Evolutionary conservation across 495 filamentous ascomycete genomes (phyloP), one percentile per base, ranked within the genome.

Genomic region (Recurvomyces mirabilis): DNA sequence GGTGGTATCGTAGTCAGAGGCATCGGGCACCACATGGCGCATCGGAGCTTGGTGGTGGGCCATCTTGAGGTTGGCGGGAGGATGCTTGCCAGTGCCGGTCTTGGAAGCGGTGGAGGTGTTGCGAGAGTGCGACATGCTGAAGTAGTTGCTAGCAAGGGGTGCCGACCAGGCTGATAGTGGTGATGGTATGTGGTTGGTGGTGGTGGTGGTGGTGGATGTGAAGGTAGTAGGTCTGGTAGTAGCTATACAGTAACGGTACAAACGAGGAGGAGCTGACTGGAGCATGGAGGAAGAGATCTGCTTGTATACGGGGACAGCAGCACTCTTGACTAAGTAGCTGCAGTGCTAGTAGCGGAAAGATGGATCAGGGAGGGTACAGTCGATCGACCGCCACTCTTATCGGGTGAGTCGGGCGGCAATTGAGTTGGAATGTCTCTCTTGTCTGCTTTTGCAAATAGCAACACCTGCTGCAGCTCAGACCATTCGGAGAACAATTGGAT

Each of bases 1-100:
- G 45, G 78, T 70, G 30, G 79, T 82, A 58, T 82, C 79, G 67
- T 52, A 66, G 46, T 66, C 63, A 36, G 60, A 55, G 43, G 43
- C 30, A 4, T 19, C 19, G 25, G 49, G 51, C 25, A 43, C 24
- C 38, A 43, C 23, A 38, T 47, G 36, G 10, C 28, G 24, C n/a
- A 18, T 1, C 12, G 46, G 49, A 13, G 28, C 19, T 7, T 38
- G 18, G 32, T 54, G 51, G 38, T 49, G 52, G 11, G 44, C 38
- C 12, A 31, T 9, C 43, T 61, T 54, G 46, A 65, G 56, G 17
- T 55, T 53, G 31, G 61, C 63, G 10, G 41, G 43, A 1, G 58
- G 58, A n/a, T n/a, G n/a, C n/a, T n/a, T n/a, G 5, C 24, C 45
- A 24, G 33, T 18, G 19, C 25, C 26, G 12, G 14, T 36, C 26